These are phyloP conservation scores for Pestalotiopsis sp. DNA, from an alignment of 2,329 filamentous ascomycete species.

Conservation along the genomic window DNA sequence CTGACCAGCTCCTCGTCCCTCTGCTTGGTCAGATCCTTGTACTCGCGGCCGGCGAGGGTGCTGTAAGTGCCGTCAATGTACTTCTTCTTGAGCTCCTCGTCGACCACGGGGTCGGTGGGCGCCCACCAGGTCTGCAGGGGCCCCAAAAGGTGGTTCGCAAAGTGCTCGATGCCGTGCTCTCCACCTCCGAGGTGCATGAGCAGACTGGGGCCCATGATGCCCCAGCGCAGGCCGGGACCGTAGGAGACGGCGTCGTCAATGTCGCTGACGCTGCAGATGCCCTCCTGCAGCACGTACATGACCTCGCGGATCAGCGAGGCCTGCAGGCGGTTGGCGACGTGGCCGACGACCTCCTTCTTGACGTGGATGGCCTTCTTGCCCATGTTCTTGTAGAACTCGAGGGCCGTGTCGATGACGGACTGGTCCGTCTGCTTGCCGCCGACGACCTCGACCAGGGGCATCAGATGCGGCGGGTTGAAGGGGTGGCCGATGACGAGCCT, in stretches of 20 bases:
- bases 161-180: constrained; percentile 20
- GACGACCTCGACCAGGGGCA: constrained; percentile 50
- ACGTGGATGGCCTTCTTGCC: constrained; percentile 44
- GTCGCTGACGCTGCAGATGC: constrained; percentile 18
- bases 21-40: constrained; percentile 20
- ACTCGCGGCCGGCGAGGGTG: constrained; percentile 17
- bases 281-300: constrained; percentile 27
- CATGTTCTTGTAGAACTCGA: constrained; percentile 40
- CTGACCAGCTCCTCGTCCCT: constrained; percentile 23
- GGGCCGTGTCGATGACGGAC: constrained; percentile 27
- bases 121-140: constrained; percentile 25
- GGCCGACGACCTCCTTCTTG: constrained; percentile 42
- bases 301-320: constrained; percentile 39
- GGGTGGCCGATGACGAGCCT: constrained; percentile 48
- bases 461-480: constrained; percentile 51
- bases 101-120: constrained; percentile 20
- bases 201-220: constrained; percentile 22
- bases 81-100: constrained; percentile 22
- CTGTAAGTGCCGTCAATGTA: constrained; percentile 21
- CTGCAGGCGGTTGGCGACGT: constrained; percentile 49
- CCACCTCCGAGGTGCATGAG: constrained; percentile 24
- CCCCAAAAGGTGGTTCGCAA: constrained; percentile 23
- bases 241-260: constrained; percentile 22
- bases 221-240: constrained; percentile 23
- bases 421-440: constrained; percentile 34